Conservation (phyloP, 2,329 filamentous ascomycete species). For the Bertia moriformis region DNA sequence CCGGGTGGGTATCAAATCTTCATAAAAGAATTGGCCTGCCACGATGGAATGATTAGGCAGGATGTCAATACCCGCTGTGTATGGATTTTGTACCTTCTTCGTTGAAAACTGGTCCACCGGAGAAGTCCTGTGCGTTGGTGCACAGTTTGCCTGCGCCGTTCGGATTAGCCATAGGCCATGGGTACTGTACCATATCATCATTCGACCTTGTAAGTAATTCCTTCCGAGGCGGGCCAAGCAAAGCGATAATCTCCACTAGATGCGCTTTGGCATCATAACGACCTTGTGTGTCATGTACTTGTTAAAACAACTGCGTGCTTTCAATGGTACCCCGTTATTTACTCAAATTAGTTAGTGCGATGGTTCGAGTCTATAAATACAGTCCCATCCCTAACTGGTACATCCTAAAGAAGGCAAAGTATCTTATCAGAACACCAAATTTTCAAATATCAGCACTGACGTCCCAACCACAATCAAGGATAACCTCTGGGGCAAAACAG, state of each 20-base stretch:
- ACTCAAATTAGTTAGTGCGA: no score
- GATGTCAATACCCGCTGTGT: background rate
- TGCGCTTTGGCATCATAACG: constrained; percentile 1
- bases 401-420: constrained; percentile 1
- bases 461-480: constrained; percentile 1
- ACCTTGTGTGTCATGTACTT: constrained; percentile 1
- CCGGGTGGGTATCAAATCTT: background rate
- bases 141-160: constrained; percentile 3
- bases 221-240: constrained; percentile 1
- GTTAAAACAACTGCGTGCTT: background rate
- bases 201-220: background rate
- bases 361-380: no score
- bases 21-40: background rate
- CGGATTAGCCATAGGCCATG: constrained; percentile 2
- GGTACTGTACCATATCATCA: background rate
- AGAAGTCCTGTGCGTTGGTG: constrained; percentile 2
- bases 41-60: background rate
- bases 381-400: no score
- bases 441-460: constrained; percentile 3
- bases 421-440: constrained; percentile 3
- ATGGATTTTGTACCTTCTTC: constrained; percentile 2
- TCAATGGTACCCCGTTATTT: constrained; percentile 1
- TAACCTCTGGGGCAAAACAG: constrained; percentile 2
- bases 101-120: constrained; percentile 2
- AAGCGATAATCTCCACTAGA: background rate